Conservation (phyloP, 106 monocot genomes). For the Acanthochlamys bracteata region DNA sequence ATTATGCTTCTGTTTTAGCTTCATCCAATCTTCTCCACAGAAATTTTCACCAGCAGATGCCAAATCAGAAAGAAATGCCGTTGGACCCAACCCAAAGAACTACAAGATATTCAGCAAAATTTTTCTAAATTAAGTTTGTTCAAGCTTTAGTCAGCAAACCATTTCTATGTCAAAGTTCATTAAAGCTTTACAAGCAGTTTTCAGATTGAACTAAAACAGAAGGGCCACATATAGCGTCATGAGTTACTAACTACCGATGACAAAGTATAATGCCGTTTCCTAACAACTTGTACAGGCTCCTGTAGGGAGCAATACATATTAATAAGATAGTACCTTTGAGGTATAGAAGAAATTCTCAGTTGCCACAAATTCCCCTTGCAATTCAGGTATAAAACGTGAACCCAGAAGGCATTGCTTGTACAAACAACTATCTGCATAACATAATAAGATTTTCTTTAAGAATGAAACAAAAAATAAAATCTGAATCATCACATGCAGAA, state of each 20-base stretch:
- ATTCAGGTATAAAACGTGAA: conserved; percentile 42
- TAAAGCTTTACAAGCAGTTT: background rate
- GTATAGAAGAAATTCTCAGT: conserved; percentile 79
- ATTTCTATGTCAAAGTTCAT: too few species aligned
- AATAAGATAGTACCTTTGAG: conserved; percentile 54
- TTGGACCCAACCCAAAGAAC: conserved; percentile 65
- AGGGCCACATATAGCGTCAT: too few species aligned
- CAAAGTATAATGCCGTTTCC: too few species aligned
- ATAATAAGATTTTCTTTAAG: too few species aligned
- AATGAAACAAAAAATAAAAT: too few species aligned
- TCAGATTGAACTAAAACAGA: background rate
- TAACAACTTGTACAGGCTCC: too few species aligned
- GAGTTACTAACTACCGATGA: too few species aligned
- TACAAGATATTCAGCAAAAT: conserved; percentile 18
- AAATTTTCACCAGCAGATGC: conserved; percentile 64
- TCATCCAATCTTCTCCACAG: conserved; percentile 75
- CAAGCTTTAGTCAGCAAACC: too few species aligned
- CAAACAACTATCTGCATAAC: conserved; percentile 37
- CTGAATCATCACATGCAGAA: too few species aligned
- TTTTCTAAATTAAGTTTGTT: too few species aligned
- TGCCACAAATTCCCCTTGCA: conserved; percentile 56
- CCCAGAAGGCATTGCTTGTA: conserved; percentile 37
- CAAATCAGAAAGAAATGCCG: conserved; percentile 59
- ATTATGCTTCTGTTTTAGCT: conserved; percentile 36
- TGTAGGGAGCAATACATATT: too few species aligned